Evolutionary conservation across 352 stramenopile species (phyloP).

Genomic region (Thalassiosira hispida): DNA sequence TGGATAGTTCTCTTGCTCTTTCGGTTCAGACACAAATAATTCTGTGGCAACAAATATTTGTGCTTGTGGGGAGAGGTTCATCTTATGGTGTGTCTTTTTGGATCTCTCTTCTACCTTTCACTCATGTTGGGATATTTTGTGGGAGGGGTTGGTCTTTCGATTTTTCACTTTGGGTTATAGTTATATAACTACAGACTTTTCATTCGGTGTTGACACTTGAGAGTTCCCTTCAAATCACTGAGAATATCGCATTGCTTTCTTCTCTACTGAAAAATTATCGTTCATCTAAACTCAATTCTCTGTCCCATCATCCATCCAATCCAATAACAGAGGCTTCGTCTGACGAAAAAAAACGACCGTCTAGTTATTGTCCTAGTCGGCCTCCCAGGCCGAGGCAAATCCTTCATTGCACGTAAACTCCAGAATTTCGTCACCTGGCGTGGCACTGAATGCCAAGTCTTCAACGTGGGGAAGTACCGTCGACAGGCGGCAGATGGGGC

Average conservation of each 20-base stretch:
- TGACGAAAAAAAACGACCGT: conserved; percentile 70
- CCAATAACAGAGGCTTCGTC: conserved; percentile 29
- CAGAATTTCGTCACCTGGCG: conserved; percentile 93
- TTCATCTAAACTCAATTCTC: background rate
- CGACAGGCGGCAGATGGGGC: conserved; percentile 67
- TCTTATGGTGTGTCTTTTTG: too few species aligned
- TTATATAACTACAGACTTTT: too few species aligned
- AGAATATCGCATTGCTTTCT: background rate
- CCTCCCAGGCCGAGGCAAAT: conserved; percentile 93
- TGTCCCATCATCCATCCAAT: conserved; percentile 13
- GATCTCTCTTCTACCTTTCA: too few species aligned
- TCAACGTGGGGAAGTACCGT: conserved; percentile 94
- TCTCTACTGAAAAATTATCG: background rate
- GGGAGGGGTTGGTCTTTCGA: too few species aligned
- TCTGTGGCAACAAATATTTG: too few species aligned
- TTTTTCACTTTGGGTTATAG: too few species aligned
- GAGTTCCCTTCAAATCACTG: too few species aligned
- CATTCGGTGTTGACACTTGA: too few species aligned
- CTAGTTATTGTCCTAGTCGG: conserved; percentile 93
- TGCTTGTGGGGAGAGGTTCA: too few species aligned
- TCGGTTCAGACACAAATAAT: too few species aligned
- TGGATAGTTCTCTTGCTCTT: too few species aligned
- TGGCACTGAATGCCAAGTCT: conserved; percentile 90
- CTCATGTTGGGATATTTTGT: too few species aligned
- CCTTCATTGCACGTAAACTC: conserved; percentile 93